These are phyloP conservation scores for Cystobasidium ongulense DNA, from an alignment of 768 basidiomycete genomes.

Conservation along the genomic window DNA sequence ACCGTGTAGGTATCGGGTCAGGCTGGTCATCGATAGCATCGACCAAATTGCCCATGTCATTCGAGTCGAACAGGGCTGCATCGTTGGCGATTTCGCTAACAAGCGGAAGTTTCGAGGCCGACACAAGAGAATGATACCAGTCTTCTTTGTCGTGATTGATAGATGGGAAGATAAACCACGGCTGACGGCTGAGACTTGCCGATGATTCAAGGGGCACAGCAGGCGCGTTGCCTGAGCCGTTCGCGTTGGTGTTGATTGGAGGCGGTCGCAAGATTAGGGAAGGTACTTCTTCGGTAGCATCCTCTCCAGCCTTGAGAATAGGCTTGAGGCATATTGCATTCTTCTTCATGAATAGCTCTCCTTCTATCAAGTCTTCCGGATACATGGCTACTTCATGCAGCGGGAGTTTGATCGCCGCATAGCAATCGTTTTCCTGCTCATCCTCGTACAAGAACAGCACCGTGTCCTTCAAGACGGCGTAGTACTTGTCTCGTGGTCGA, in stretches of 20 bases:
- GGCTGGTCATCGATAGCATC: slow-evolving; percentile 81
- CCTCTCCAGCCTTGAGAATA: slow-evolving; percentile 24
- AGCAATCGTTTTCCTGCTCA: slow-evolving; percentile 80
- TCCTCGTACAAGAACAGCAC: slow-evolving; percentile 90
- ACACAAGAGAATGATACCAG: slow-evolving; percentile 73
- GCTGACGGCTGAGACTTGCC: slow-evolving; percentile 53
- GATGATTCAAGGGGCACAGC: slow-evolving; percentile 30
- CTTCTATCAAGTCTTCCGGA: slow-evolving; percentile 60
- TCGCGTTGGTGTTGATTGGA: slow-evolving; percentile 51
- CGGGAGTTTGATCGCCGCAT: slow-evolving; percentile 77
- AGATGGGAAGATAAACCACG: slow-evolving; percentile 88
- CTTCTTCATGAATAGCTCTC: slow-evolving; percentile 80
- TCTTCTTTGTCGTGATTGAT: slow-evolving; percentile 92
- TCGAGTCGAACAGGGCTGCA: slow-evolving; percentile 57
- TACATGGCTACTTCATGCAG: slow-evolving; percentile 66
- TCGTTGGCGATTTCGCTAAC: slow-evolving; percentile 63
- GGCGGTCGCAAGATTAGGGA: slow-evolving; percentile 42
- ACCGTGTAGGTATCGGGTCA: slow-evolving; percentile 92
- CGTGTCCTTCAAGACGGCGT: slow-evolving; percentile 79
- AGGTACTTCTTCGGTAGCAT: slow-evolving; percentile 34
- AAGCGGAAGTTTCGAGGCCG: slow-evolving; percentile 56
- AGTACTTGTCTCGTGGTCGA: slow-evolving; percentile 86
- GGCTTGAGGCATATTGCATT: slow-evolving; percentile 59
- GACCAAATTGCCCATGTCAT: slow-evolving; percentile 76
- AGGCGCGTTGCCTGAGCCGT: slow-evolving; percentile 9